phyloP scores from a whole-genome alignment of 164 flowering plant genomes.

The Piper longum region DNA sequence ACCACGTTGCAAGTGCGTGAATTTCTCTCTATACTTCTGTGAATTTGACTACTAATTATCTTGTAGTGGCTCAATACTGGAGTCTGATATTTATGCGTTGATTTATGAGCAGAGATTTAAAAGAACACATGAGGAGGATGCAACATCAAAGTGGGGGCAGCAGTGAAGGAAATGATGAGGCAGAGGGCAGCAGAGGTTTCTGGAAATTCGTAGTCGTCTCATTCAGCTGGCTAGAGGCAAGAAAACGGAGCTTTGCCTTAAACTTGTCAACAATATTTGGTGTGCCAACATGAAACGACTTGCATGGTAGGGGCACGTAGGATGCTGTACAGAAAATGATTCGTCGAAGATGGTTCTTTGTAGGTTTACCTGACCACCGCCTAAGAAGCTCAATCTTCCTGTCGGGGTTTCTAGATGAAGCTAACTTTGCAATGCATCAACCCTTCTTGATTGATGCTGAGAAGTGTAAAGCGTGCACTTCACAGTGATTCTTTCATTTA shows the following conservation, averaged over 20 bases:
- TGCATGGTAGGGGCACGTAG: neutral
- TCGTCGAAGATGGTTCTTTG: neutral
- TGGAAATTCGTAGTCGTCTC: neutral
- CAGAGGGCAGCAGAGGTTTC: slow-evolving; percentile 76
- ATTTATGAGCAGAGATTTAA: slow-evolving; percentile 67
- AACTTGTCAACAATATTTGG: neutral
- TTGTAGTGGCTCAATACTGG: no score
- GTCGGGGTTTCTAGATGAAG: neutral
- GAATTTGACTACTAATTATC: no score
- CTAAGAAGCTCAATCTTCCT: neutral
- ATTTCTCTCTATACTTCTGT: neutral
- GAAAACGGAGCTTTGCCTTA: neutral
- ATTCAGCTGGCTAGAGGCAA: neutral
- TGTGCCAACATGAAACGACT: neutral
- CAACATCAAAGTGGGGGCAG: slow-evolving; percentile 94
- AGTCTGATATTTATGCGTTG: no score
- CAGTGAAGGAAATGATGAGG: slow-evolving; percentile 99
- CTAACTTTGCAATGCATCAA: neutral
- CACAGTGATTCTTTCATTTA: neutral
- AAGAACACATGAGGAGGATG: slow-evolving; percentile 73
- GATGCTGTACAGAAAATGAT: neutral
- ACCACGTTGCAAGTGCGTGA: slow-evolving; percentile 85
- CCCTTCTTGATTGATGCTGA: neutral
- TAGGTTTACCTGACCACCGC: neutral
- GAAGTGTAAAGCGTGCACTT: neutral